Evolutionary conservation across 225 moss, liverwort and hornwort genomes (phyloP), one percentile per base, ranked within the genome.

Genomic region (Antitrichia curtipendula): DNA sequence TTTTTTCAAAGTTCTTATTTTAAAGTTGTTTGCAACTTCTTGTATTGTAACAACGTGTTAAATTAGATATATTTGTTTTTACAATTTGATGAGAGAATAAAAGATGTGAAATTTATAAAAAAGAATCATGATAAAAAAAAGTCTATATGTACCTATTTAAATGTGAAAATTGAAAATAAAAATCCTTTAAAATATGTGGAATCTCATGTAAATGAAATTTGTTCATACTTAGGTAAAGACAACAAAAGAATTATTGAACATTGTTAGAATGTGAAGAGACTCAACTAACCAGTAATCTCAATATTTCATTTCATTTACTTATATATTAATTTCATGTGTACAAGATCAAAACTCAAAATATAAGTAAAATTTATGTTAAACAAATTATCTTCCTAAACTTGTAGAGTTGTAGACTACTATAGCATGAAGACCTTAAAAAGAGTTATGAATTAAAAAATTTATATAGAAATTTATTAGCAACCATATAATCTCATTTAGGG

Each of bases 211-310:
- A 31, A 52, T 31, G 3, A 85, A 85, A 21, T 20, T 2, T 0
- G 0, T 38, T 0, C 2, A 75, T 29, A 20, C 2, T 38, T 61
- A 15, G 0, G 7, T 50, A 21, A n/a, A 38, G 24, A 6, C 2
- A 40, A 78, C n/a, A 0, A 1, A 28, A 78, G 11, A 78, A 8
- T 11, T 15, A n/a, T 54, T 9, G 22, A 32, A 40, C 21, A 82
- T 41, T 11, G 23, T 7, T n/a, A 13, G 21, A 75, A 75, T 75
- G 17, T 25, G 19, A 84, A 62, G 36, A 12, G 24, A 6, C 3
- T 25, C 2, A 29, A 61, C 1, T 28, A 6, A 27, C 10, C 2
- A 13, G 50, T 23, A 38, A 75, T 22, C 1, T 49, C 6, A 63
- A 52, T 2, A 3, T 28, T 22, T 10, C 6, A 10, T 22, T 28